Conservation (phyloP, 768 basidiomycete species). For the Cystofilobasidium capitatum region DNA sequence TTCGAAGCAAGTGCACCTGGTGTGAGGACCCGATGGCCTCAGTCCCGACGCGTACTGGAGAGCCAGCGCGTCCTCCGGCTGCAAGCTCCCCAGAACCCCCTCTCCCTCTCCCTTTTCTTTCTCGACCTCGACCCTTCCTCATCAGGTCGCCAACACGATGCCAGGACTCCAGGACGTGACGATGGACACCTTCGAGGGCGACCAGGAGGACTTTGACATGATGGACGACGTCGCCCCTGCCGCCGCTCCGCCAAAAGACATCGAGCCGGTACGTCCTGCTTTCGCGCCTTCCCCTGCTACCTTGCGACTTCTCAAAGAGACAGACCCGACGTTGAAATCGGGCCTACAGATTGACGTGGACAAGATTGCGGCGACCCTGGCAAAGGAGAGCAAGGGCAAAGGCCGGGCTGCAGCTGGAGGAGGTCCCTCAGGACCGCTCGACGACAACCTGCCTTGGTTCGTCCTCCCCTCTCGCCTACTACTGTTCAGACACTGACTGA, state of each 20-base stretch:
- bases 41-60: no score
- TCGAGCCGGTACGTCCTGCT: not conserved
- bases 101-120: no score
- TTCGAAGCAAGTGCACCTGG: no score
- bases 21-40: no score
- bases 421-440: slow-evolving; percentile 18
- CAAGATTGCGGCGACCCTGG: not conserved
- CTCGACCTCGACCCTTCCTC: no score
- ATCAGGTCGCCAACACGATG: no score
- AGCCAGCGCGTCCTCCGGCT: no score
- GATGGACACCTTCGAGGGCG: not conserved
- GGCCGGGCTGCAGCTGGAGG: not conserved
- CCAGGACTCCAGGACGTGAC: not conserved
- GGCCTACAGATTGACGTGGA: not conserved
- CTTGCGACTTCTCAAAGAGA: no score
- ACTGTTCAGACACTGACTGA: not conserved
- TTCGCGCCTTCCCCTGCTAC: no score
- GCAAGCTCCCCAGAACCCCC: no score
- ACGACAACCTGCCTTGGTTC: slow-evolving; percentile 78
- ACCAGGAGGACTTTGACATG: not conserved
- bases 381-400: not conserved
- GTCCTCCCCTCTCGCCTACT: slow-evolving; percentile 30
- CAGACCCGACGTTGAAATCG: no score
- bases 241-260: not conserved
- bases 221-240: not conserved